Evolutionary conservation across 2,329 filamentous ascomycete genomes (phyloP).

Genomic region (Esteya vermicola): DNA sequence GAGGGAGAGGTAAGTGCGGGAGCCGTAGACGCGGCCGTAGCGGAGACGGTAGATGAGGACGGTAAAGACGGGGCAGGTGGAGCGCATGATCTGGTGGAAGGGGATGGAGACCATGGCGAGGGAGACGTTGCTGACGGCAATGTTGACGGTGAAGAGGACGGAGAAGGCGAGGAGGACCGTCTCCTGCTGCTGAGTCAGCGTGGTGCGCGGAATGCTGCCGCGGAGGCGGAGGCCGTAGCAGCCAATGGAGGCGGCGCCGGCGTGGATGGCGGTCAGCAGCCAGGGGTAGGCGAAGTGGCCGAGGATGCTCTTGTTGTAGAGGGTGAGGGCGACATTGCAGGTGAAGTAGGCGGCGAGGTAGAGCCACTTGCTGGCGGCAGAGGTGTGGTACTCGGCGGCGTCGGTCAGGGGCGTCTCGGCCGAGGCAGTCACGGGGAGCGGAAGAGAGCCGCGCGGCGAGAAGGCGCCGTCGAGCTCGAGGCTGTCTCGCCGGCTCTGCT

Average conservation of each 20-base stretch:
- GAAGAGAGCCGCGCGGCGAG: no score
- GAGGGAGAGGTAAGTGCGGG: conserved; percentile 42
- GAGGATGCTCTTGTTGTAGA: conserved; percentile 13
- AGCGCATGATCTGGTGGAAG: conserved; percentile 51
- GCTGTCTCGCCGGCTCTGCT: neutral
- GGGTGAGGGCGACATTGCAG: conserved; percentile 12
- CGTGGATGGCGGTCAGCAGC: conserved; percentile 12
- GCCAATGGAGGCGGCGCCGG: conserved; percentile 11
- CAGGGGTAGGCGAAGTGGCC: conserved; percentile 11
- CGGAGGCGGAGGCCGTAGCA: conserved; percentile 9
- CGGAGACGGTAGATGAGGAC: conserved; percentile 44
- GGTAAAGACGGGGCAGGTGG: conserved; percentile 46
- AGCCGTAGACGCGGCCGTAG: conserved; percentile 39
- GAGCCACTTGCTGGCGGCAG: conserved; percentile 12
- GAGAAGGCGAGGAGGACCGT: conserved; percentile 8
- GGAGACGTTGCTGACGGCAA: conserved; percentile 12
- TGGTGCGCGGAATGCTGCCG: conserved; percentile 7
- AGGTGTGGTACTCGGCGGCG: conserved; percentile 16
- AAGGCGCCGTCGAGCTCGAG: no score
- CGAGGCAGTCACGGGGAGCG: neutral
- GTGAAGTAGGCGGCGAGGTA: conserved; percentile 14
- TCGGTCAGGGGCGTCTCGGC: neutral
- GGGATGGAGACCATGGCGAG: conserved; percentile 33
- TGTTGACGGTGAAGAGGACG: conserved; percentile 13
- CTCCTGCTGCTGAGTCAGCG: conserved; percentile 7